Conservation (phyloP, 2,329 filamentous ascomycete species). For the Monosporascus sp. region DNA sequence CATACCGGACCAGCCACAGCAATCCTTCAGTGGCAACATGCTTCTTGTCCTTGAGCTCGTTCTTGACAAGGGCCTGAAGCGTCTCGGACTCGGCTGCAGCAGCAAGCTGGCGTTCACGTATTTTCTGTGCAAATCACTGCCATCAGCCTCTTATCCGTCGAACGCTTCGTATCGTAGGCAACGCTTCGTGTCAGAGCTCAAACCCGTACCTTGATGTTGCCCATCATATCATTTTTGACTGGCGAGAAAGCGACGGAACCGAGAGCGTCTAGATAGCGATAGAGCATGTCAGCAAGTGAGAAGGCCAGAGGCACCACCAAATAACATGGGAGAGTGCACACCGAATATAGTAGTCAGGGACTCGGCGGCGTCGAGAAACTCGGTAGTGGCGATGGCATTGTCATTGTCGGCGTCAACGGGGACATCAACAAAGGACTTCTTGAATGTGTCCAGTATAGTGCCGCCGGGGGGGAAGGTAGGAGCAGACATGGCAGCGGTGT, state of each 20-base stretch:
- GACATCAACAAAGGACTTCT: constrained; percentile 79
- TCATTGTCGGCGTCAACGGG: constrained; percentile 66
- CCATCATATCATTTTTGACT: constrained; percentile 85
- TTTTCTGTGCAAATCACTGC: constrained; percentile 53
- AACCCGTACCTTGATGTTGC: constrained; percentile 75
- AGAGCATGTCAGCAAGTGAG: constrained; percentile 1
- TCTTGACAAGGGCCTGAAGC: constrained; percentile 76
- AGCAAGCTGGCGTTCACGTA: constrained; percentile 74
- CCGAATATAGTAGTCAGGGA: constrained; percentile 82
- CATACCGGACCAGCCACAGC: constrained; percentile 82
- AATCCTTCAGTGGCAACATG: constrained; percentile 84
- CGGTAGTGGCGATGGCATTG: constrained; percentile 72
- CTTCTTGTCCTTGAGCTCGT: constrained; percentile 86
- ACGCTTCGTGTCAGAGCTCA: neutral
- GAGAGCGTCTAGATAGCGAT: constrained; percentile 45
- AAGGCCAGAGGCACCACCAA: neutral
- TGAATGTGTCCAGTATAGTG: constrained; percentile 83
- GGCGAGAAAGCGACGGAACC: constrained; percentile 74
- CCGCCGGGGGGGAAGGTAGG: constrained; percentile 53
- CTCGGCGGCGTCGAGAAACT: constrained; percentile 91
- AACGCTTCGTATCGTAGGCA: too few relatives aligned
- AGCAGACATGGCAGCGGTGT: constrained; percentile 43
- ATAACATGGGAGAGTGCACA: constrained; percentile 30
- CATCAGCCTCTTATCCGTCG: neutral
- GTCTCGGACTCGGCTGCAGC: constrained; percentile 74